These are phyloP conservation scores for Ceratobasidium papillatum DNA, from an alignment of 1,284 basidiomycete species.

Conservation along the genomic window DNA sequence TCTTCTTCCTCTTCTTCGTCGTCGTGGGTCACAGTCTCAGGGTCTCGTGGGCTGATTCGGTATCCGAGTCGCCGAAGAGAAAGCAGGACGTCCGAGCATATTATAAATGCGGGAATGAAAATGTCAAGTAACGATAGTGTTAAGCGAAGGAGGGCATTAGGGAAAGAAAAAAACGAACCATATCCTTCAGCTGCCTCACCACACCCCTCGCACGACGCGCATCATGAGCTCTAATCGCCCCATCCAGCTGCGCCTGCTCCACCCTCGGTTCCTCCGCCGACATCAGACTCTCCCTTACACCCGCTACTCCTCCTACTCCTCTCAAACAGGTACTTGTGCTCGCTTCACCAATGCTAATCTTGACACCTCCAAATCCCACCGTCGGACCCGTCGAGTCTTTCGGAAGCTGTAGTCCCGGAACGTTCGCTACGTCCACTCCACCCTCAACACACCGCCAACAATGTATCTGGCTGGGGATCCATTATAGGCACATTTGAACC, in stretches of 20 bases:
- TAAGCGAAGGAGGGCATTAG: neutral
- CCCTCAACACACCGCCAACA: constrained; percentile 8
- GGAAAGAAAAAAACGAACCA: neutral
- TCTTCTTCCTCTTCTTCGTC: neutral
- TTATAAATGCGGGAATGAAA: neutral
- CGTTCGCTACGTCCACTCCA: constrained; percentile 21
- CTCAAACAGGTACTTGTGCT: neutral
- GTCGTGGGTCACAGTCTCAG: neutral
- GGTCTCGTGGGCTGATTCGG: neutral
- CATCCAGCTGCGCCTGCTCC: constrained; percentile 29
- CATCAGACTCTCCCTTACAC: constrained; percentile 2
- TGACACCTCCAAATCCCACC: neutral
- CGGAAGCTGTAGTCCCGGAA: constrained; percentile 3
- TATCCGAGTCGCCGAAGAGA: constrained; percentile 33
- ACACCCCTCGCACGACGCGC: constrained; percentile 34
- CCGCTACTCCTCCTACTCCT: neutral
- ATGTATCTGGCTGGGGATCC: constrained; percentile 26
- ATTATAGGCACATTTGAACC: neutral
- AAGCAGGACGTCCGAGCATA: constrained; percentile 32
- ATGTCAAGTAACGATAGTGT: neutral
- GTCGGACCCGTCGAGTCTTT: neutral
- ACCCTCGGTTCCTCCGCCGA: constrained; percentile 5
- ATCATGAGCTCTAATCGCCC: constrained; percentile 30
- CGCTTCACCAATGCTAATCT: neutral
- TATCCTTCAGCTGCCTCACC: constrained; percentile 29